Conservation (phyloP, 2,329 filamentous ascomycete genomes). For the Beauveria australis region DNA sequence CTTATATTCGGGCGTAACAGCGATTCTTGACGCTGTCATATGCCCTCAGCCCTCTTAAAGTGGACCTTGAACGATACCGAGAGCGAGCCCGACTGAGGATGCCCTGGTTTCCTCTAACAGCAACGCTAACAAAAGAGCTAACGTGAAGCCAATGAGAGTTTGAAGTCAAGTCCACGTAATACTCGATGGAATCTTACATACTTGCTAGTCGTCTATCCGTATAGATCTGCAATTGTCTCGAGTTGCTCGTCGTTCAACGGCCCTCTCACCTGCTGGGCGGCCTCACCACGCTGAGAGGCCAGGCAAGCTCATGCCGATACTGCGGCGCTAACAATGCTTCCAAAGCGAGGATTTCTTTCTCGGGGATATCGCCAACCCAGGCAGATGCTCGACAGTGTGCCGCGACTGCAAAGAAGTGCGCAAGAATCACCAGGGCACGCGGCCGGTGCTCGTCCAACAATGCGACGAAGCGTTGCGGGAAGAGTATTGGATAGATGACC, state of each 20-base stretch:
- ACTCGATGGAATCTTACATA: not conserved
- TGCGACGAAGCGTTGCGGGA: constrained; percentile 14
- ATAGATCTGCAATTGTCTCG: not conserved
- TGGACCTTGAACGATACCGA: constrained; percentile 13
- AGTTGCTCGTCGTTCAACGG: not conserved
- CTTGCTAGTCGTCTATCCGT: no score
- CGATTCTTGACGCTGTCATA: not conserved
- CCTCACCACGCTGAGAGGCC: constrained; percentile 9
- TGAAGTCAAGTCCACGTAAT: not conserved
- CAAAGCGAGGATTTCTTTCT: constrained; percentile 11
- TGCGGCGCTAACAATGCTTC: constrained; percentile 1
- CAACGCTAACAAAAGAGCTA: not conserved
- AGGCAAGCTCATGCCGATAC: constrained; percentile 11
- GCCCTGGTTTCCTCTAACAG: not conserved
- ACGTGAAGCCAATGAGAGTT: not conserved
- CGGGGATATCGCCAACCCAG: constrained; percentile 13
- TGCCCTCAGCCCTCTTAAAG: not conserved
- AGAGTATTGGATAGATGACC: constrained; percentile 15
- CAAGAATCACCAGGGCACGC: constrained; percentile 18
- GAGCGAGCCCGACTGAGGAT: constrained; percentile 1
- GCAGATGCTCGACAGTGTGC: constrained; percentile 11
- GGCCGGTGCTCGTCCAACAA: constrained; percentile 15
- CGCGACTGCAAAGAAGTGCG: constrained; percentile 18
- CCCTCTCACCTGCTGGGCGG: not conserved
- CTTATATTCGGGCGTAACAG: not conserved